Percentiles rank a stretch among this genome's conserved stretches.
These are phyloP conservation scores for Vitis riparia DNA, from an alignment of 164 flowering plant species.

Conservation along the genomic window DNA sequence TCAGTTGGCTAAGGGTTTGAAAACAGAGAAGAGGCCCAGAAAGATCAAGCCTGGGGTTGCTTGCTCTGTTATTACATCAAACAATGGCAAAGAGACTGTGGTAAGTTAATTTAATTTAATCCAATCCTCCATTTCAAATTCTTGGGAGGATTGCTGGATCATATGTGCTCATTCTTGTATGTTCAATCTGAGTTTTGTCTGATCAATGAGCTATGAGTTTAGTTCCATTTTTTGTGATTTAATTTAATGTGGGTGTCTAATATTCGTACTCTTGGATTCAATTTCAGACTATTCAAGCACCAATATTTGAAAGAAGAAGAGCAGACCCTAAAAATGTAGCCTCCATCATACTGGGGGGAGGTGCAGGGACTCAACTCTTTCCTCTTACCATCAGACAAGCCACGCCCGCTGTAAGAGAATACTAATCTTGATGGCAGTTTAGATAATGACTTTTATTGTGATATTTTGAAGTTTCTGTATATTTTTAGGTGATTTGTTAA, in stretches of 20 bases:
- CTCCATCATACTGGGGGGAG: slow-evolving; percentile 86
- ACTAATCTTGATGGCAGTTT: not conserved
- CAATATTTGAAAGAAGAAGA: slow-evolving; percentile 37
- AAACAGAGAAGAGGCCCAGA: slow-evolving; percentile 21
- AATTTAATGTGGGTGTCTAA: not conserved
- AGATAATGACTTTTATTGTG: not conserved
- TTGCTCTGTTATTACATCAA: slow-evolving; percentile 58
- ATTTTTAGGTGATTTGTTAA: not conserved
- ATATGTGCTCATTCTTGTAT: not conserved
- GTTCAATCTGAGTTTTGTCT: not conserved
- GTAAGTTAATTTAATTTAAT: slow-evolving; percentile 32
- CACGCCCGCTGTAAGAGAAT: slow-evolving; percentile 74
- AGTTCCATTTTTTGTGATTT: not conserved
- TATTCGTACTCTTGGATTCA: slow-evolving; percentile 1
- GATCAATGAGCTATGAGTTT: not conserved
- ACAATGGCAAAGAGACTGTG: slow-evolving; percentile 43
- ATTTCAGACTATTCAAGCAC: slow-evolving; percentile 43
- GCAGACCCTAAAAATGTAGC: slow-evolving; percentile 78
- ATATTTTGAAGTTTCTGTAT: not conserved
- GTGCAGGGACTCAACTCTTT: slow-evolving; percentile 76
- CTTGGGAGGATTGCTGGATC: not conserved
- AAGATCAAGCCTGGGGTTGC: slow-evolving; percentile 47
- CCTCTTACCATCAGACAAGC: slow-evolving; percentile 83
- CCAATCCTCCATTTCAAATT: not conserved
- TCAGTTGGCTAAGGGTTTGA: slow-evolving; percentile 26